These are phyloP conservation scores for Senna siamea DNA, from an alignment of 306 rosid genomes.

Conservation along the genomic window DNA sequence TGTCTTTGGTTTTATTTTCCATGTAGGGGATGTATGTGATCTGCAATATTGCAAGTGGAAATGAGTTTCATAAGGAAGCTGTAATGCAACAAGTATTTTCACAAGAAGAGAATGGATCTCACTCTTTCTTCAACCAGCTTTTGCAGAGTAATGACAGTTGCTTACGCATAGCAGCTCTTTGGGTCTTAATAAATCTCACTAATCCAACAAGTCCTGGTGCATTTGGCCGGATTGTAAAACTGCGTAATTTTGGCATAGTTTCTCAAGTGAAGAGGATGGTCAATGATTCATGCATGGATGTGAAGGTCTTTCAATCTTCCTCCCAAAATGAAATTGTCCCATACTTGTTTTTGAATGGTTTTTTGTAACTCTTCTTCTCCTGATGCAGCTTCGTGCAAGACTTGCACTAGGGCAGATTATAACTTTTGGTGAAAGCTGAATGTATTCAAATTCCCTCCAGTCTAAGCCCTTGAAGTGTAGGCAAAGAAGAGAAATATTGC, in stretches of 20 bases:
- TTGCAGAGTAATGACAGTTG: slow-evolving; percentile 65
- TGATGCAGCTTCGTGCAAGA: slow-evolving; percentile 74
- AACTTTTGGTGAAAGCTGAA: slow-evolving; percentile 57
- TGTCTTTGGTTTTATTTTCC: slow-evolving; percentile 33
- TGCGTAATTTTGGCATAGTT: slow-evolving; percentile 68
- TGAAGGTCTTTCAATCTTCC: slow-evolving; percentile 59
- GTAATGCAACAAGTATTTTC: slow-evolving; percentile 70
- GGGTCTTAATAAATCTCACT: slow-evolving; percentile 78
- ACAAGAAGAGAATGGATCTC: slow-evolving; percentile 50
- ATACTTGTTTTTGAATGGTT: slow-evolving; percentile 3
- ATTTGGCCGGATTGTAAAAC: slow-evolving; percentile 51
- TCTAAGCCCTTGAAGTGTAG: slow-evolving; percentile 21
- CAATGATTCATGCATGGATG: slow-evolving; percentile 77
- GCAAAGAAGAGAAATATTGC: slow-evolving; percentile 36
- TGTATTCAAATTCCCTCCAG: slow-evolving; percentile 31
- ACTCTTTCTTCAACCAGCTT: slow-evolving; percentile 59
- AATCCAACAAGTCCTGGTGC: slow-evolving; percentile 67
- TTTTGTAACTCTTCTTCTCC: slow-evolving; percentile 36
- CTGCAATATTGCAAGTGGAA: slow-evolving; percentile 78
- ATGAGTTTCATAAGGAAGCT: slow-evolving; percentile 79
- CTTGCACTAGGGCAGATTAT: slow-evolving; percentile 63
- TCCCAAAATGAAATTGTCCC: slow-evolving; percentile 5
- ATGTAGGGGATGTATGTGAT: slow-evolving; percentile 81
- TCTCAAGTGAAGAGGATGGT: slow-evolving; percentile 75
- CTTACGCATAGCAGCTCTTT: slow-evolving; percentile 66